These are phyloP conservation scores for Datisca glomerata DNA, from an alignment of 306 rosid species.

Conservation along the genomic window DNA sequence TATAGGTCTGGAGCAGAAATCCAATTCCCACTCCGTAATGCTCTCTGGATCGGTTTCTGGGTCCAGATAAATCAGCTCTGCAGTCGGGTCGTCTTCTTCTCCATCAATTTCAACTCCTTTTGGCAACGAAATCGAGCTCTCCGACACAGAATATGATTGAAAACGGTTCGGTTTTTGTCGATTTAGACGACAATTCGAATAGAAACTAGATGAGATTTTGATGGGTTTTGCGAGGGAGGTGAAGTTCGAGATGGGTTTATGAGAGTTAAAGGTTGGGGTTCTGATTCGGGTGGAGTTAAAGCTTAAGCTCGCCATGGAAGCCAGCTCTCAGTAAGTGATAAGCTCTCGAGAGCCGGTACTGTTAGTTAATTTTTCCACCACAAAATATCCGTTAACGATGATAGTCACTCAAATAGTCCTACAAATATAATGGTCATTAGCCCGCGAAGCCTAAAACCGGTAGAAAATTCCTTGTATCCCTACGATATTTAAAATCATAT, in stretches of 20 bases:
- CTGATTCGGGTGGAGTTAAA: slow-evolving; percentile 55
- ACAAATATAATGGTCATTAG: no score
- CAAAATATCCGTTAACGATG: slow-evolving; percentile 6
- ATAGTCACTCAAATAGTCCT: not conserved
- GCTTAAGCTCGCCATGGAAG: slow-evolving; percentile 74
- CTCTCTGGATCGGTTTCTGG: slow-evolving; percentile 47
- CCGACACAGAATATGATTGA: slow-evolving; percentile 42
- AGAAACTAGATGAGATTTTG: slow-evolving; percentile 19
- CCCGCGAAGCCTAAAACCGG: no score
- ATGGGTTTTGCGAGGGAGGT: slow-evolving; percentile 17
- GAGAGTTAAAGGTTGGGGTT: slow-evolving; percentile 28
- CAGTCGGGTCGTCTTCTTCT: slow-evolving; percentile 48
- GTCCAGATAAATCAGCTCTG: slow-evolving; percentile 59
- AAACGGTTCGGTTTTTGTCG: slow-evolving; percentile 20
- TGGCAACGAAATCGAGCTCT: slow-evolving; percentile 44
- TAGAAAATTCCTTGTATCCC: no score
- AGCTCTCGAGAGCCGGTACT: slow-evolving; percentile 6
- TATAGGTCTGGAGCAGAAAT: slow-evolving; percentile 91
- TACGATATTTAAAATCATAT: no score
- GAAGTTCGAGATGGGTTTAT: slow-evolving; percentile 21
- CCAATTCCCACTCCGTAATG: slow-evolving; percentile 79
- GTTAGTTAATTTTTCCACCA: slow-evolving; percentile 13
- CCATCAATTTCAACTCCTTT: slow-evolving; percentile 24
- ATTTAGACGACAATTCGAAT: slow-evolving; percentile 6
- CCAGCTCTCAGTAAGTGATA: slow-evolving; percentile 5